These are phyloP conservation scores for Pseudocercospora fijiensis DNA, from an alignment of 2,329 filamentous ascomycete species.

Conservation along the genomic window DNA sequence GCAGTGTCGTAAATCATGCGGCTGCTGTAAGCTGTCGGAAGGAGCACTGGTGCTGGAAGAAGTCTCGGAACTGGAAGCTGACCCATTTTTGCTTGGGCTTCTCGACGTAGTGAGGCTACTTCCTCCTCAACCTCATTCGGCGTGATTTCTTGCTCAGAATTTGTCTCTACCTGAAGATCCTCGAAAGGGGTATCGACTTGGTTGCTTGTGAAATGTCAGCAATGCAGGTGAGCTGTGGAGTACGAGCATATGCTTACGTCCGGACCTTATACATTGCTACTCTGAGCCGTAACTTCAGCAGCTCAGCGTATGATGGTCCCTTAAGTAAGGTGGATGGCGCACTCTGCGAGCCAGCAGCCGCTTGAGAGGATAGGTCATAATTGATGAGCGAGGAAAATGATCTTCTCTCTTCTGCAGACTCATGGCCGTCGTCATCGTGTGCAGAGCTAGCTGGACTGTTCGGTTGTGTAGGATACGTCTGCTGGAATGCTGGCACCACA, in stretches of 20 bases:
- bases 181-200: slow-evolving; percentile 67
- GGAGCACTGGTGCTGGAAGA: slow-evolving; percentile 42
- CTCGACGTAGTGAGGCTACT: slow-evolving; percentile 24
- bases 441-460: slow-evolving; percentile 29
- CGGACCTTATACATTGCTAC: slow-evolving; percentile 71
- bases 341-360: slow-evolving; percentile 17
- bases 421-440: slow-evolving; percentile 29
- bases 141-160: not conserved
- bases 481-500: slow-evolving; percentile 18
- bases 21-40: slow-evolving; percentile 42
- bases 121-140: slow-evolving; percentile 28
- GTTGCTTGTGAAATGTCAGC: slow-evolving; percentile 50
- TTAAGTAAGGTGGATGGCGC: not conserved
- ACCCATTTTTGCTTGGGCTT: slow-evolving; percentile 5
- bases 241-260: slow-evolving; percentile 11
- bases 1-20: slow-evolving; percentile 36
- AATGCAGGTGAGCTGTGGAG: not conserved
- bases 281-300: slow-evolving; percentile 65
- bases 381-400: slow-evolving; percentile 52
- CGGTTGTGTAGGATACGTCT: slow-evolving; percentile 30
- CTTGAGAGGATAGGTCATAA: slow-evolving; percentile 47
- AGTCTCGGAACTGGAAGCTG: slow-evolving; percentile 27
- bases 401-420: slow-evolving; percentile 37
- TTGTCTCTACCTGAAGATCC: slow-evolving; percentile 45
- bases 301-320: slow-evolving; percentile 54